Base-by-base conservation (phyloP, 129 eudicot species). In the Arctium lappa region DNA sequence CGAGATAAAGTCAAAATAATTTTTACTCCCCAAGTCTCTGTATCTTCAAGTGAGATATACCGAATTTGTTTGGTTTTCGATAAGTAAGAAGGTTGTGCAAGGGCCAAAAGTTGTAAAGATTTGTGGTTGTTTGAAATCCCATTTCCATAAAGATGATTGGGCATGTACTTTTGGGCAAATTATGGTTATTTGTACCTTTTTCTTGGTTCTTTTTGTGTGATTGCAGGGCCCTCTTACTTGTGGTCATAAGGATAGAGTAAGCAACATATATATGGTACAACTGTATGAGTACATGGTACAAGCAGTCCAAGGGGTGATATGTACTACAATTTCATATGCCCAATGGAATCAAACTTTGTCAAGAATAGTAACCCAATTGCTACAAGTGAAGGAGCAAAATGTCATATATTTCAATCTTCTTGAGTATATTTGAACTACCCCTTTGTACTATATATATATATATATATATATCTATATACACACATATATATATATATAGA, bases 91-190 rank as follows among this genome's bases (percentile, higher is more conserved):
- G 73, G 46, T 82, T 76, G 69, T 48, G 32, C 5, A 56, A 37
- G 37, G 5, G 10, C 65, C 9, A 39, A 37, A 1, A 27, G 39
- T 27, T 53, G 46, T 69, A 46, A 77, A 39, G 78, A 70, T 77
- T 69, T 83, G 38, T 68, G 68, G 8, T 48, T 10, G 16, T 10
- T 60, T 60, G 68, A 60, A 60, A 60, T 56, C 16, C 32, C 74
- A 60, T 30, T 70, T 70, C 77, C 83, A 36, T 50, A 53, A 84
- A 72, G 80, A 78, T 78, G 79, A 72, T 73, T 62, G 78, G 77
- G 75, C 38, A 84, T 78, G 87, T 84, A 84, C 87, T 84, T 84
- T 83, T 84, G 87, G 75, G 74, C 37, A 84, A 75, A 84, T 73
- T 84, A 84, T 74, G 75, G 87, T 79, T 79, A 75, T 72, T 84